Evolutionary conservation across 371 early-diverging fungal genomes (phyloP).

Genomic region (Amoeboradix gromovi): DNA sequence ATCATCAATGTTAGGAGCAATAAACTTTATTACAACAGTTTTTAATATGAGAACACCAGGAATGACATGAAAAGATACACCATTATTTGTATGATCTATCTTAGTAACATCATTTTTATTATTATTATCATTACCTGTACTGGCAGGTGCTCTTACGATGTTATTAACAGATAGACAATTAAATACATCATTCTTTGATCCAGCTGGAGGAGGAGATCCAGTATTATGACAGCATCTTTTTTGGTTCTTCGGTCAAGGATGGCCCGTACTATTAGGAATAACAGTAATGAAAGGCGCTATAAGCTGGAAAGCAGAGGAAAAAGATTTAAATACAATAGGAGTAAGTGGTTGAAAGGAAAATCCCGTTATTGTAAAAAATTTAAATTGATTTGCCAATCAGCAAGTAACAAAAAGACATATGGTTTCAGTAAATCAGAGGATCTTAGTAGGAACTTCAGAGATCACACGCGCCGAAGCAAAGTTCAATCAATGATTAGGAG

Average conservation of each 20-base stretch:
- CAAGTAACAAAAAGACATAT: neutral
- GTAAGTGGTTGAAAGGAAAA: neutral
- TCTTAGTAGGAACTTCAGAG: constrained; percentile 1
- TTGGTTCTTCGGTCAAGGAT: constrained; percentile 2
- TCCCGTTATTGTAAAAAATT: neutral
- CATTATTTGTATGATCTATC: constrained; percentile 17
- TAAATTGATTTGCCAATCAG: constrained; percentile 1
- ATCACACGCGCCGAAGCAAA: neutral
- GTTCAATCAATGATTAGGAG: constrained; percentile 11
- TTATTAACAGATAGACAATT: constrained; percentile 19
- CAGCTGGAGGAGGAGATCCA: constrained; percentile 20
- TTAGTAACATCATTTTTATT: constrained; percentile 10
- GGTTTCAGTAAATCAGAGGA: neutral
- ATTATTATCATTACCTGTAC: constrained; percentile 3
- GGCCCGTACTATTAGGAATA: neutral
- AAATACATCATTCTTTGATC: constrained; percentile 24
- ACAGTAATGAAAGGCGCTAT: neutral
- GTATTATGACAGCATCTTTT: constrained; percentile 19
- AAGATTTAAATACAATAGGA: neutral
- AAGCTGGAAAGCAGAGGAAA: neutral
- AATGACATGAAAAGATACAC: constrained; percentile 9
- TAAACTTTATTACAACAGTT: constrained; percentile 17
- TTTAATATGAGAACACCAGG: constrained; percentile 21
- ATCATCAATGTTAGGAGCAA: constrained; percentile 14
- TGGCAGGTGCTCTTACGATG: constrained; percentile 2